Percentiles rank a stretch among this genome's conserved stretches.
Conservation (phyloP, 192 early-diverging fungal species). For the Allomyces macrogynus region DNA sequence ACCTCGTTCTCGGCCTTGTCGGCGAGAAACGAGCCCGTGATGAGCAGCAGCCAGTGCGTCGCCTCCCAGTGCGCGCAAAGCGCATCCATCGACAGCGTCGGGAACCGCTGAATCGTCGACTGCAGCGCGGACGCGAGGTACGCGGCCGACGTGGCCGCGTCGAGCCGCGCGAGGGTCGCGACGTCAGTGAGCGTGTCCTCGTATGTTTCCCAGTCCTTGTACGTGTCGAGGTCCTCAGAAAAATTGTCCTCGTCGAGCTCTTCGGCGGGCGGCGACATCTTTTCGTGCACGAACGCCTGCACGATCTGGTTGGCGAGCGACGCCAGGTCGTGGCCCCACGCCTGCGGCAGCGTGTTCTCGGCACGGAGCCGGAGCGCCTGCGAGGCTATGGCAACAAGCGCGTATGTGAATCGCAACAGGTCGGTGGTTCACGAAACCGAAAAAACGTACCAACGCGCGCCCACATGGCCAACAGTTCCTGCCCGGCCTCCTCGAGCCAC, state of each 20-base stretch:
- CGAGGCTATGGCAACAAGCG: not conserved
- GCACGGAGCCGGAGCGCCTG: not conserved
- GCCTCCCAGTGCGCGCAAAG: not conserved
- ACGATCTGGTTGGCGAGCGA: not conserved
- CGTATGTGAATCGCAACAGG: not conserved
- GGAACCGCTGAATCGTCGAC: not conserved
- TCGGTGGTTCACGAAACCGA: not conserved
- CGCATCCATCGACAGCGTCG: not conserved
- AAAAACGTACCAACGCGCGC: not conserved
- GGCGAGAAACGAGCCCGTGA: not conserved
- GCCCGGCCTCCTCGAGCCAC: not conserved
- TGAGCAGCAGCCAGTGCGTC: not conserved
- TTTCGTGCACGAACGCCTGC: not conserved
- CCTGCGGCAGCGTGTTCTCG: not conserved
- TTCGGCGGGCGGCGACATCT: not conserved
- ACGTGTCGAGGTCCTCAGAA: not conserved
- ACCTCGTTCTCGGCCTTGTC: not conserved
- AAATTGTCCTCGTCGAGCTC: not conserved
- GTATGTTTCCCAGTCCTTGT: not conserved
- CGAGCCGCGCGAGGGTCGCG: not conserved
- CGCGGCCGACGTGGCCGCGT: not conserved
- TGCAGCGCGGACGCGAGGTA: not conserved
- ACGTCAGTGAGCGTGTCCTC: not conserved
- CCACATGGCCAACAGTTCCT: not conserved
- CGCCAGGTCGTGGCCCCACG: not conserved